A percentile compares a stretch with the other conserved stretches of the same genome.
Evolutionary conservation across 805 yeast species (phyloP).

Genomic region (Lipomyces sp.): DNA sequence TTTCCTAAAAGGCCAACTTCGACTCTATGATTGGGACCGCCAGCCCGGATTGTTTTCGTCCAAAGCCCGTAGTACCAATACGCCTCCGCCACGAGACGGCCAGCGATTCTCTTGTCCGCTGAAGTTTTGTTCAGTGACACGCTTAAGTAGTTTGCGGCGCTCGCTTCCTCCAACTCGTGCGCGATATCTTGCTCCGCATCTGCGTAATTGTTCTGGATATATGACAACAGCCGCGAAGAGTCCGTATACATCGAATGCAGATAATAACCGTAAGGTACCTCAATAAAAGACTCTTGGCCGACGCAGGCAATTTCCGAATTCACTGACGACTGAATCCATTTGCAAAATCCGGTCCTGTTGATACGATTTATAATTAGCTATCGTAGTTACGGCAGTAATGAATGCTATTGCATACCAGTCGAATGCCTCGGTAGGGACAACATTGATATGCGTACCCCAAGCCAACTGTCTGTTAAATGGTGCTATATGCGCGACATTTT

Average conservation of each 20-base stretch:
- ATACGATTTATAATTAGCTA: not conserved
- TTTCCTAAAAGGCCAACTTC: slow-evolving; percentile 33
- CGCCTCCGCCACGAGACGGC: slow-evolving; percentile 27
- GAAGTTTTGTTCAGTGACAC: slow-evolving; percentile 16
- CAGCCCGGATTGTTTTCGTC: slow-evolving; percentile 22
- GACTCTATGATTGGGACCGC: slow-evolving; percentile 15
- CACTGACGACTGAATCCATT: slow-evolving; percentile 17
- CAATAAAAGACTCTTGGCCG: slow-evolving; percentile 29
- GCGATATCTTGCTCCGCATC: not conserved
- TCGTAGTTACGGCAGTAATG: not conserved
- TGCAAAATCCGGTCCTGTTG: slow-evolving; percentile 27
- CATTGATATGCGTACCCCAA: slow-evolving; percentile 32
- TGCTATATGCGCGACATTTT: slow-evolving; percentile 30
- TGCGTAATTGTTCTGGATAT: slow-evolving; percentile 15
- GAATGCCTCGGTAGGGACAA: slow-evolving; percentile 15
- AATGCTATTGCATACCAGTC: slow-evolving; percentile 19
- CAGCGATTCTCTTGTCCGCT: slow-evolving; percentile 12
- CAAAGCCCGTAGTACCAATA: slow-evolving; percentile 32
- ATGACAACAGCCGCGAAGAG: slow-evolving; percentile 7
- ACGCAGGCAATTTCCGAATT: slow-evolving; percentile 15
- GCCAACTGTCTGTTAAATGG: slow-evolving; percentile 31
- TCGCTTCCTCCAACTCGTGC: slow-evolving; percentile 9
- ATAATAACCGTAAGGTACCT: slow-evolving; percentile 29
- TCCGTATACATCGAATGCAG: slow-evolving; percentile 24
- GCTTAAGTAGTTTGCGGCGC: slow-evolving; percentile 20